Evolutionary conservation across 108 stramenopile species (phyloP), one percentile per base, ranked within the genome.

Genomic region (Skeletonema potamos): DNA sequence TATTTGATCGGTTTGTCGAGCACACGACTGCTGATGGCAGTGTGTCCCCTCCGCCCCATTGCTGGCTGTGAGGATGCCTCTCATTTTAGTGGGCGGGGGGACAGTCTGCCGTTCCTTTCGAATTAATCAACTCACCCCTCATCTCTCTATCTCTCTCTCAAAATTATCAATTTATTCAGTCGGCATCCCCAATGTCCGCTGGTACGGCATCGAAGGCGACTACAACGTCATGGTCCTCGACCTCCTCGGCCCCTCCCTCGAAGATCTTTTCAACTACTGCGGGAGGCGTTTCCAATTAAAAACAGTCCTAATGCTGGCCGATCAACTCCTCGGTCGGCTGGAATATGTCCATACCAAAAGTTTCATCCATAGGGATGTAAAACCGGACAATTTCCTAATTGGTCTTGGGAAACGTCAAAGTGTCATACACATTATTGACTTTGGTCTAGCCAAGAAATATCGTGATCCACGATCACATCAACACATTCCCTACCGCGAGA

Each of bases 211-310:
- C 64, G 99, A 99, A 82, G 98, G 98, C 20, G 98, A 99, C 73
- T 99, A 98, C 90, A 99, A 98, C 72, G 98, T 99, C 62, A 98
- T 99, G 97, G 98, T 99, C 20, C 83, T 99, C 32, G 99, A 99
- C 74, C 84, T 99, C 27, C 89, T 99, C 6, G 99, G 99, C n/a
- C 97, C 97, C 10, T 96, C 94, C 11, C 79, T 99, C 58, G 99
- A 99, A 68, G 99, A 99, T 81, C 89, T 99, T 4, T 99, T 99
- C 87, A 99, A 99, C 70, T 97, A 98, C 84, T 99, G 99, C 86
- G 98, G 98, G 6, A 81, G 99, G 15, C 77, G 95, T 15, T 99
- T 99, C 73, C 97, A 97, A 70, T 92, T 99, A 48, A 97, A 97
- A 77, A 97, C 96, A 4, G 96, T 96, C 6, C 81, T 98, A 30